Percentiles rank a stretch among this genome's conserved stretches.
These are phyloP conservation scores for Drechslerella coelobrocha DNA, from an alignment of 2,329 filamentous ascomycete species.

Conservation along the genomic window DNA sequence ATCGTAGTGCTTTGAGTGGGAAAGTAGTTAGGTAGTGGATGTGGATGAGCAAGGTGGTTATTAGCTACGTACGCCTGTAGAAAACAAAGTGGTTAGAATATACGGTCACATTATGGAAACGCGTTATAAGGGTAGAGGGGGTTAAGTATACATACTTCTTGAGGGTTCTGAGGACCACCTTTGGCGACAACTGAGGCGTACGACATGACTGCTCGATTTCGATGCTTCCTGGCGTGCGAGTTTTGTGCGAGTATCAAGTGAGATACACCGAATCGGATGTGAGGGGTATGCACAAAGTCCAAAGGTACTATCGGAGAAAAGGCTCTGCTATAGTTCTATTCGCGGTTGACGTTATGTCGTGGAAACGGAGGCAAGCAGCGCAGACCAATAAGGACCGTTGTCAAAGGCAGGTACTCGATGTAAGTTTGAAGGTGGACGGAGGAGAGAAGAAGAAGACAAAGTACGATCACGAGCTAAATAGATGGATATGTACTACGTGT, in stretches of 20 bases:
- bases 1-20: not conserved
- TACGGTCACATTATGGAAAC: not conserved
- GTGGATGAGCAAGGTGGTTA: too few species aligned
- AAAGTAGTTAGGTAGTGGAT: not conserved
- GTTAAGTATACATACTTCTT: constrained; percentile 34
- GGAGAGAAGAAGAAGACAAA: constrained; percentile 6
- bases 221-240: too few species aligned
- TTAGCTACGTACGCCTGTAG: constrained; percentile 1
- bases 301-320: too few species aligned
- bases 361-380: too few species aligned
- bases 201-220: constrained; percentile 17
- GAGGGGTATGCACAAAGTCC: too few species aligned
- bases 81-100: constrained; percentile 11
- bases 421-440: constrained; percentile 12
- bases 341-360: too few species aligned
- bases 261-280: constrained; percentile 5
- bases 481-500: not conserved
- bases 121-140: not conserved
- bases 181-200: constrained; percentile 40
- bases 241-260: too few species aligned
- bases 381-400: too few species aligned
- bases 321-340: too few species aligned
- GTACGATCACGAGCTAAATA: constrained; percentile 36
- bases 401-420: too few species aligned
- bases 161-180: constrained; percentile 42